Base-by-base conservation (phyloP, 352 stramenopile species). In the Thalassiosira hispida region DNA sequence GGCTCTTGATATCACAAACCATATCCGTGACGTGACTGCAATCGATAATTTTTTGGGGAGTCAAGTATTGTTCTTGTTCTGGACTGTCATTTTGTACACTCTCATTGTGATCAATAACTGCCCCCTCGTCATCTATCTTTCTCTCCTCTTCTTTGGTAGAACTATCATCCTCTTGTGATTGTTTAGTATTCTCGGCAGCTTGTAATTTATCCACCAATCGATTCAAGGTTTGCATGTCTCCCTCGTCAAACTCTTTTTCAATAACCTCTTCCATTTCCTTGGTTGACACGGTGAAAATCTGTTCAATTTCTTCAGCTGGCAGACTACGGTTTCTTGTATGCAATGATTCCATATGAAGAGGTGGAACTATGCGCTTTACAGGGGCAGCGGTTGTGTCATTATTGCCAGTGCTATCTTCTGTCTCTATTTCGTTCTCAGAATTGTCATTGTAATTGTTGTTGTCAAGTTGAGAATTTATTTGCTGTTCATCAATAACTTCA, bases 1-100 rank as follows among this genome's bases (percentile, higher is more conserved):
- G 69, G 20, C 59, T 72, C 4, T 52, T 59, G 18, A 78, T 44
- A 53, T 64, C 63, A 18, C 62, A 64, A 64, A 38, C 49, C 35
- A 59, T 14, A 33, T 59, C 59, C 22, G 22, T 38, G 59, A 52
- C 12, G 31, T 6, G 59, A 23, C 40, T 29, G 49, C 23, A 52
- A 56, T 56, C 47, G 33, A 56, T 44, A n/a, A 27, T 35, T 67
- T 9, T 56, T 25, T 67, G 20, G 38, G 59, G 49, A 22, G 59
- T 56, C 20, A 67, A 33, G 33, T 20, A 59, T 38, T 38, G 31
- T 59, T 59, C 49, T 38, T 38, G 31, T 59, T 59, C 49, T 22
- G 49, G 0, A 20, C 49, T 40, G 9, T 35, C 23, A 22, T 40
- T 1, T 22, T 38, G 23, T 1, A 18, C 1, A 59, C 5, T 38